These are phyloP conservation scores for Kockovaella imperatae DNA, from an alignment of 768 basidiomycete species.

Conservation along the genomic window DNA sequence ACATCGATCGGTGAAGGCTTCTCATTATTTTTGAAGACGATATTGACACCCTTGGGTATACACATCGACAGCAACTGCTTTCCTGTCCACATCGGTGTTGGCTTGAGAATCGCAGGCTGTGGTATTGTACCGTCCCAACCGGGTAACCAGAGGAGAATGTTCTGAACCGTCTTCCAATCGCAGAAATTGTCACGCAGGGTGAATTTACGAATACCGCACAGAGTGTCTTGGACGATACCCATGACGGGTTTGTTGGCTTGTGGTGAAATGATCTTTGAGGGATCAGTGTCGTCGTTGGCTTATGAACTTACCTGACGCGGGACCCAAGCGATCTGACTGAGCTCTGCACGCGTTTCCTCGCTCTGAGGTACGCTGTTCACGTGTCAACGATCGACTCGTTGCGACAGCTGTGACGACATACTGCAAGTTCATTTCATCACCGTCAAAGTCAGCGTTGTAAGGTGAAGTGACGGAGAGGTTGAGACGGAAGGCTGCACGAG, in stretches of 20 bases:
- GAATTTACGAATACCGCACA: conserved; percentile 95
- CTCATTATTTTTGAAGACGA: conserved; percentile 50
- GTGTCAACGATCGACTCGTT: background rate
- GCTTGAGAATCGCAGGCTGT: conserved; percentile 87
- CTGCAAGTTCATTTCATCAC: conserved; percentile 99
- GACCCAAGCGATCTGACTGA: conserved; percentile 98
- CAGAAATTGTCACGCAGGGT: conserved; percentile 90
- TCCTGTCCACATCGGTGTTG: conserved; percentile 94
- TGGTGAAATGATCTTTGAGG: conserved; percentile 82
- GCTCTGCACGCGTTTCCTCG: conserved; percentile 94
- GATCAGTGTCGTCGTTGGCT: conserved; percentile 4
- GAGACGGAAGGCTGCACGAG: conserved; percentile 72
- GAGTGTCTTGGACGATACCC: conserved; percentile 98
- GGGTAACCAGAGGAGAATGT: conserved; percentile 94
- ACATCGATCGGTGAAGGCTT: conserved; percentile 74
- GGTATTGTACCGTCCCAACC: conserved; percentile 94
- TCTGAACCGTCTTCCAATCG: conserved; percentile 93
- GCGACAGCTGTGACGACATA: conserved; percentile 49
- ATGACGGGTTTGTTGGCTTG: conserved; percentile 99
- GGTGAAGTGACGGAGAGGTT: conserved; percentile 98
- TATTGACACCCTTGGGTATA: conserved; percentile 90
- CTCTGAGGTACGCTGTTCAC: conserved; percentile 78
- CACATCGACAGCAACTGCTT: conserved; percentile 90
- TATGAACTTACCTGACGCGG: conserved; percentile 65
- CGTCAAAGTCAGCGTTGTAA: conserved; percentile 99